phyloP scores from a whole-genome alignment of 2,329 filamentous ascomycete species.

The Trichoderma sp. region DNA sequence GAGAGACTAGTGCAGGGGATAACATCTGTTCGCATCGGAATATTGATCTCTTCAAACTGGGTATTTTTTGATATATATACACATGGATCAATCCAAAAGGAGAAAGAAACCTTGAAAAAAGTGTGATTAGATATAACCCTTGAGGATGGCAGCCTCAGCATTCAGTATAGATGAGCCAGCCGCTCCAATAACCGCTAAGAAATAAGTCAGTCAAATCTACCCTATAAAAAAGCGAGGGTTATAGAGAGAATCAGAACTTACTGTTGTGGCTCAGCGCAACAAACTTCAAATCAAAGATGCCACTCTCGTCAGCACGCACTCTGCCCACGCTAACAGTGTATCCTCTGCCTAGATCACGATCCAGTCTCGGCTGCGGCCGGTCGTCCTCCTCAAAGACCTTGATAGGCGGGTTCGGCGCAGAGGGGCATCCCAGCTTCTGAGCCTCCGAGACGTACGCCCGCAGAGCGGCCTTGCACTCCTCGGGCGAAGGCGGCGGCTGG shows the following conservation, averaged over 20 bases:
- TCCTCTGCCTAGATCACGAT: constrained; percentile 80
- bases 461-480: constrained; percentile 77
- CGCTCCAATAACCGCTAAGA: constrained; percentile 80
- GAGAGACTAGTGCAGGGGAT: no score
- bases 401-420: constrained; percentile 79
- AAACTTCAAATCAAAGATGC: constrained; percentile 93
- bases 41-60: background rate
- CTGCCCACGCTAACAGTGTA: constrained; percentile 92
- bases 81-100: background rate
- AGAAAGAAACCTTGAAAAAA: background rate
- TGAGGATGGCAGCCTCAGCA: constrained; percentile 86
- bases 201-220: background rate
- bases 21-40: background rate
- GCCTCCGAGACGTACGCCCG: constrained; percentile 80
- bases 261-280: constrained; percentile 84
- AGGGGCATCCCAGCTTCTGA: constrained; percentile 80
- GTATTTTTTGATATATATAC: background rate
- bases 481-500: constrained; percentile 70
- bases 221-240: background rate
- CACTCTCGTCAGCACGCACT: constrained; percentile 80
- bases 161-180: constrained; percentile 96
- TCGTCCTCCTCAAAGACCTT: constrained; percentile 87
- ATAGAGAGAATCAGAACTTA: constrained; percentile 40
- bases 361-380: constrained; percentile 86
- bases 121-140: constrained; percentile 69